Percentiles rank a stretch among this genome's conserved stretches.
phyloP scores from a whole-genome alignment of 805 yeast genomes.

The Maudiozyma turicensis region DNA sequence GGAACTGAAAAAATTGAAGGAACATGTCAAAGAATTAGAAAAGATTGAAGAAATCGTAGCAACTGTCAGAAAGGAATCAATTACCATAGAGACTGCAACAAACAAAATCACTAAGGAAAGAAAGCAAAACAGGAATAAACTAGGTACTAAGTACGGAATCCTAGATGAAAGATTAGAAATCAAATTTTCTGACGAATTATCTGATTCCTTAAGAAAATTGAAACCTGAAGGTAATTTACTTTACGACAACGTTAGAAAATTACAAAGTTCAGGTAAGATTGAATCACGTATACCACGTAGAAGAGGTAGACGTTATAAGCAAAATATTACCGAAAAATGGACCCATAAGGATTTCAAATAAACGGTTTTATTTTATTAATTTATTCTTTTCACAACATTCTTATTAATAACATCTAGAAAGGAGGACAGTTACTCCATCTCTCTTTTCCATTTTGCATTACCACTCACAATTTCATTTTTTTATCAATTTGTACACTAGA shows the following conservation, averaged over 20 bases:
- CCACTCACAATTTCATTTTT: too few species aligned
- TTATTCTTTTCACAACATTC: neutral
- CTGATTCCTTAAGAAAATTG: conserved; percentile 72
- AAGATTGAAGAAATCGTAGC: conserved; percentile 32
- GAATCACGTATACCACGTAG: conserved; percentile 69
- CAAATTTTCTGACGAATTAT: conserved; percentile 80
- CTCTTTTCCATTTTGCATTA: neutral
- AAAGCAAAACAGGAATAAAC: conserved; percentile 30
- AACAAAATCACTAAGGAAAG: conserved; percentile 19
- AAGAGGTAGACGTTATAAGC: conserved; percentile 55
- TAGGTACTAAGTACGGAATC: conserved; percentile 40
- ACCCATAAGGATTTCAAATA: conserved; percentile 80
- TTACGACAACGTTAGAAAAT: conserved; percentile 67
- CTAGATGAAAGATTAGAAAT: conserved; percentile 49
- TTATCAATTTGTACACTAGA: too few species aligned
- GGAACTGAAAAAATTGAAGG: conserved; percentile 50
- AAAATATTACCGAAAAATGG: conserved; percentile 85
- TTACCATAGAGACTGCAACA: conserved; percentile 10
- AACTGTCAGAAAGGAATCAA: conserved; percentile 15
- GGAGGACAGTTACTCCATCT: neutral
- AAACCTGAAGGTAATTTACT: conserved; percentile 86
- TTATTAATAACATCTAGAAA: neutral
- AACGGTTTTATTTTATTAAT: neutral
- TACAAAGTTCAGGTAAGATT: conserved; percentile 79
- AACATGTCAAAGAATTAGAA: conserved; percentile 49